Evolutionary conservation across 495 filamentous ascomycete species (phyloP), one percentile per base, ranked within the genome.

Genomic region (Lindgomyces ingoldianus): DNA sequence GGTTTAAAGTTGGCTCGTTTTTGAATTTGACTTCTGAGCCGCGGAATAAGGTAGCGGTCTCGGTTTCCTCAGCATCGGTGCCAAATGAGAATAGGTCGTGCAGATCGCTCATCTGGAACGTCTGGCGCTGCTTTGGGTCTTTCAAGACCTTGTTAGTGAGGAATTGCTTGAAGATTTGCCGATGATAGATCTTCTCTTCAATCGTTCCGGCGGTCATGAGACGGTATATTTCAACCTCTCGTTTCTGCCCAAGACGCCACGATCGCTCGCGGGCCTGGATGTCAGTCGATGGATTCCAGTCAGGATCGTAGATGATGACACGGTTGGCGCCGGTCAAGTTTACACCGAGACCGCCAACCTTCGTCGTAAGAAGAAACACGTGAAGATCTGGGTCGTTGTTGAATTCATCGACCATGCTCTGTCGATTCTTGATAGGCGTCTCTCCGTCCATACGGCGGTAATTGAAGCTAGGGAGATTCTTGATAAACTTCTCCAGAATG

Each of bases 171-270:
- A 92, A 98, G 51, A 98, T 91, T 74, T 98, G 94, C 4, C 94
- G 89, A 73, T 98, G 94, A 60, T 97, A 98, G 42, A 98, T 97
- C 80, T 98, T 98, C 76, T 98, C 94, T 71, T 98, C 94, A 30
- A 98, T 98, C 0, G 94, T 97, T 16, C 93, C 93, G 1, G 91
- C 90, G n/a, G 91, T 94, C 89, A 98, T 92, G 41, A 98, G 80
- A 24, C 94, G 89, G 74, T 94, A 98, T 29, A 98, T 92, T 0
- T 88, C 92, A 19, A 98, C 94, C 47, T 96, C 90, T 49, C 87
- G 86, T 72, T 93, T 97, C 76, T 98, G 94, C 2, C 94, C 94
- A 11, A 98, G 81, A 42, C 94, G 84, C 94, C 94, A 98, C 22
- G 94, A 93, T 58, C 94, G 84, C 76, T 98, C 94, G n/a, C 93